Conservation (phyloP, 2,329 filamentous ascomycete species). For the Malbranchea zuffiana region DNA sequence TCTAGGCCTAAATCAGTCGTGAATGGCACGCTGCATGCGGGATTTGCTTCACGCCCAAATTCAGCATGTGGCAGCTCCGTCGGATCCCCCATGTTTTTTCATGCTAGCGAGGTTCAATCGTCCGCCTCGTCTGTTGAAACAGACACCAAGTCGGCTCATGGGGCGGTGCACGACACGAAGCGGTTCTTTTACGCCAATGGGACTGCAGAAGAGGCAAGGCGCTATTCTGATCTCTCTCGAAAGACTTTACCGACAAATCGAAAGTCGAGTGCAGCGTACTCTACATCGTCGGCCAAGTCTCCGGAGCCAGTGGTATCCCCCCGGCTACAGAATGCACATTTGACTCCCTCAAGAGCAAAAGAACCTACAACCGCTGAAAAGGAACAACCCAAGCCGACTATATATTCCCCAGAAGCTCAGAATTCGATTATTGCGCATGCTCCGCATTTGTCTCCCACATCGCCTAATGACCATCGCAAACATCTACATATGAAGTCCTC, state of each 20-base stretch:
- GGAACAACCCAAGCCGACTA: constrained; percentile 17
- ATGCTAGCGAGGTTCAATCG: constrained; percentile 65
- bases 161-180: constrained; percentile 19
- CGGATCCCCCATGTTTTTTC: constrained; percentile 66
- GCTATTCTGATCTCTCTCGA: constrained; percentile 2
- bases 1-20: constrained; percentile 30
- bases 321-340: constrained; percentile 12
- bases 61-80: constrained; percentile 28
- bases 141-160: constrained; percentile 18
- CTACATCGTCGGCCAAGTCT: constrained; percentile 4
- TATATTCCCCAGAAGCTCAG: constrained; percentile 17
- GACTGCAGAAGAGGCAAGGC: constrained; percentile 16
- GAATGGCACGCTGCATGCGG: constrained; percentile 24
- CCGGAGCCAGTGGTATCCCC: constrained; percentile 9
- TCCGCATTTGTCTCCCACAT: constrained; percentile 1
- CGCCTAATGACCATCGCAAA: background rate
- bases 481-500: constrained; percentile 15
- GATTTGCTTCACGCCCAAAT: constrained; percentile 21
- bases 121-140: constrained; percentile 29
- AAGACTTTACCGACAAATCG: constrained; percentile 2
- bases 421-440: constrained; percentile 3
- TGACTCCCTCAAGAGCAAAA: constrained; percentile 23
- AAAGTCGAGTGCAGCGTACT: background rate
- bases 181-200: constrained; percentile 32
- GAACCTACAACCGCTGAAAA: constrained; percentile 21